A percentile compares a stretch with the other conserved stretches of the same genome.
Evolutionary conservation across 495 filamentous ascomycete species (phyloP).

Genomic region (Xylaria acuta): DNA sequence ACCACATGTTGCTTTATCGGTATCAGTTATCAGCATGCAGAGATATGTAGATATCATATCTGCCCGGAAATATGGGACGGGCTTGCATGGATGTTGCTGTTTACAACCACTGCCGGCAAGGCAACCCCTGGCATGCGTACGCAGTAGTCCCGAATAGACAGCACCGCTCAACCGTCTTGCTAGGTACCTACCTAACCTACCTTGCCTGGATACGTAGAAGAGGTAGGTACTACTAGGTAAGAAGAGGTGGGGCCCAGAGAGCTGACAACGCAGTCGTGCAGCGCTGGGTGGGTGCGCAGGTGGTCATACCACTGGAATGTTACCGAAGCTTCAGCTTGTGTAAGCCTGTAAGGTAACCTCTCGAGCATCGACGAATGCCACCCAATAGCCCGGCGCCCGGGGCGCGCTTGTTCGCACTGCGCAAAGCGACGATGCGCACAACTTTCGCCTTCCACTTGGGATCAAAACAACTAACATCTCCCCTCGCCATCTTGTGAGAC

Average conservation of each 20-base stretch:
- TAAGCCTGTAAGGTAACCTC: slow-evolving; percentile 15
- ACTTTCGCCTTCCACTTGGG: neutral
- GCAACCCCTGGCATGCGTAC: neutral
- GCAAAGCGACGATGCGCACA: slow-evolving; percentile 14
- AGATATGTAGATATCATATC: neutral
- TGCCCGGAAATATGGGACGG: neutral
- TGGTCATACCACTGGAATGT: slow-evolving; percentile 16
- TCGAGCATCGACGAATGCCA: neutral
- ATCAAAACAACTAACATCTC: neutral
- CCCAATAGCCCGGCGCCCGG: slow-evolving; percentile 1
- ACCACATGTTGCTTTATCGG: neutral
- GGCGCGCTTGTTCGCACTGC: slow-evolving; percentile 20
- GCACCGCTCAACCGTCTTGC: no score
- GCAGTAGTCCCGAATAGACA: neutral
- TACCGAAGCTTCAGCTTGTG: slow-evolving; percentile 25
- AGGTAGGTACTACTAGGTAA: neutral
- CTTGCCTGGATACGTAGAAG: no score
- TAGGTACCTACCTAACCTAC: no score
- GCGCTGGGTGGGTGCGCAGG: neutral
- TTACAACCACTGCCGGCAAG: neutral
- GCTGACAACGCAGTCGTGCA: slow-evolving; percentile 18
- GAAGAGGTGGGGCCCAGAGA: neutral
- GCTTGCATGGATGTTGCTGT: neutral
- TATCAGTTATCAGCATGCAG: neutral
- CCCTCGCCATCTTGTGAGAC: neutral